These are phyloP conservation scores for Taxillus chinensis DNA, from an alignment of 164 flowering plant species.

Conservation along the genomic window DNA sequence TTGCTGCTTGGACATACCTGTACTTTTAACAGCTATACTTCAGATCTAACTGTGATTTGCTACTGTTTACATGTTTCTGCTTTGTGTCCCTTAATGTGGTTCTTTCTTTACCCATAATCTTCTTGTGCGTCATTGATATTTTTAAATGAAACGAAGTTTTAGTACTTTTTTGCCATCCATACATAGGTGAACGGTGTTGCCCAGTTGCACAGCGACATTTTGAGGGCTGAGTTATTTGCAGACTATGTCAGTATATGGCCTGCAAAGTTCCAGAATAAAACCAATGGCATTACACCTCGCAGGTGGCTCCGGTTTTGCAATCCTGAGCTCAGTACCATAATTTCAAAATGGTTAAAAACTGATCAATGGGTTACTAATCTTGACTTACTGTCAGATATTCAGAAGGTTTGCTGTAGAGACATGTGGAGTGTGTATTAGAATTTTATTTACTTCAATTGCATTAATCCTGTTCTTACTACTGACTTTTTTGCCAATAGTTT, in stretches of 20 bases:
- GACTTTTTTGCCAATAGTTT: slow-evolving; percentile 42
- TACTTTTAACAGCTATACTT: too few relatives aligned
- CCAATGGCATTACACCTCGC: slow-evolving; percentile 97
- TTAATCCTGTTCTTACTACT: not conserved
- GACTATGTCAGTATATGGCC: slow-evolving; percentile 98
- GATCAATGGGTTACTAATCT: slow-evolving; percentile 87
- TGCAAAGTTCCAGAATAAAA: slow-evolving; percentile 85
- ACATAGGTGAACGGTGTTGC: slow-evolving; percentile 97
- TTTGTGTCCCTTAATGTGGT: too few relatives aligned
- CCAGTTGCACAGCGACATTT: slow-evolving; percentile 86
- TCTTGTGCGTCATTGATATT: not conserved
- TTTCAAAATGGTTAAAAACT: slow-evolving; percentile 89
- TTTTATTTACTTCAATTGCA: slow-evolving; percentile 1
- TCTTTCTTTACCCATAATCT: too few relatives aligned
- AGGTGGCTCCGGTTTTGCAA: slow-evolving; percentile 93
- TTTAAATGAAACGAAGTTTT: not conserved
- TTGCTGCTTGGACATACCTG: too few relatives aligned
- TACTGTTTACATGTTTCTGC: too few relatives aligned
- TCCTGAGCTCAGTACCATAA: slow-evolving; percentile 80
- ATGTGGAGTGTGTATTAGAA: not conserved
- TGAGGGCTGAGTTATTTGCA: slow-evolving; percentile 75
- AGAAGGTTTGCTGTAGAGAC: slow-evolving; percentile 35
- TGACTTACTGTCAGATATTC: slow-evolving; percentile 65
- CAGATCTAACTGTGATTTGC: too few relatives aligned
- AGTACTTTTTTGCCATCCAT: not conserved